phyloP scores from a whole-genome alignment of 805 yeast species.

The Kazachstania africana region DNA sequence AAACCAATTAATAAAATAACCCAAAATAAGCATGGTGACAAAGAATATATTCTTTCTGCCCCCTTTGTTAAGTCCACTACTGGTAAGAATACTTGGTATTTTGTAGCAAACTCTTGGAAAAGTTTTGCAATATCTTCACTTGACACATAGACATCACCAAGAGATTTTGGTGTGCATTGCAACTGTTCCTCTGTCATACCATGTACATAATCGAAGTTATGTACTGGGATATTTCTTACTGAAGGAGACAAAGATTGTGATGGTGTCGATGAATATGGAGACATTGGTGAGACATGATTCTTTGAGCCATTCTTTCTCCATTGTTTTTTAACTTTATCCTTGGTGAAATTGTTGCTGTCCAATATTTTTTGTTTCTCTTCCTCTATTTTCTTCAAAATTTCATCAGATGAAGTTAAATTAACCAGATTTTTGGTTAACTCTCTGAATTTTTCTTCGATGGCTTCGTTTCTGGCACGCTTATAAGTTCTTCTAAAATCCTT shows the following conservation, averaged over 20 bases:
- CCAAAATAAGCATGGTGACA: slow-evolving; percentile 91
- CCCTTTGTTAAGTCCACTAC: slow-evolving; percentile 75
- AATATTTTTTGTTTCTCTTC: slow-evolving; percentile 17
- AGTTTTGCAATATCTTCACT: slow-evolving; percentile 50
- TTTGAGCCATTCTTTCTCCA: not conserved
- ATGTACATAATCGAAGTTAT: not conserved
- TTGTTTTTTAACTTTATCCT: slow-evolving; percentile 15
- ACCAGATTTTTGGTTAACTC: slow-evolving; percentile 49
- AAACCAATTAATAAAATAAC: slow-evolving; percentile 78
- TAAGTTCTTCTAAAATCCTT: slow-evolving; percentile 81
- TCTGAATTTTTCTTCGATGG: slow-evolving; percentile 66
- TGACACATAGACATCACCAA: slow-evolving; percentile 56
- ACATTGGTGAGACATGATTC: not conserved
- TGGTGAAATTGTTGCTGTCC: slow-evolving; percentile 22
- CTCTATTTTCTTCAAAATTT: slow-evolving; percentile 18
- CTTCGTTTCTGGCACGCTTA: slow-evolving; percentile 75
- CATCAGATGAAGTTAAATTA: slow-evolving; percentile 20
- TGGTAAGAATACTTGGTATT: slow-evolving; percentile 79
- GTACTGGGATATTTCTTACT: too few species aligned
- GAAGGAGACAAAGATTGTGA: not conserved
- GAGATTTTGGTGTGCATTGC: slow-evolving; percentile 51
- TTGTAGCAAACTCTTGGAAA: slow-evolving; percentile 55
- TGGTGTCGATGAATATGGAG: too few species aligned
- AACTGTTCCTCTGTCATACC: slow-evolving; percentile 29
- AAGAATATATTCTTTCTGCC: slow-evolving; percentile 64